Base-by-base conservation (phyloP, 441 rosid genomes). In the Eutrema salsugineum region DNA sequence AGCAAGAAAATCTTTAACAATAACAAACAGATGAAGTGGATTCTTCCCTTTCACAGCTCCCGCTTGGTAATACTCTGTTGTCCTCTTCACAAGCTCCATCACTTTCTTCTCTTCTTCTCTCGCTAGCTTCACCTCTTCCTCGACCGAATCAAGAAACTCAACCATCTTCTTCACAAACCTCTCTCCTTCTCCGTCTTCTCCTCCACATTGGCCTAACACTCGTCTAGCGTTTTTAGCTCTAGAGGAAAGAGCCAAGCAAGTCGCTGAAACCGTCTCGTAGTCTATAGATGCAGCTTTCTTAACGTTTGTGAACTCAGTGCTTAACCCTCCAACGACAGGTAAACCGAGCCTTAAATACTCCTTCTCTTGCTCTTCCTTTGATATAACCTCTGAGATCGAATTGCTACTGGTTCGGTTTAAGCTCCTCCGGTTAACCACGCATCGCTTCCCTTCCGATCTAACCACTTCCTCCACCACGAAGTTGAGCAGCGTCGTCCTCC, bases 401-500 rank as follows among this genome's bases (percentile, higher is more conserved):
- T 74, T 73, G 33, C 81, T 83, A 44, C 64, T 83, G 51, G 85
- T 86, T 6, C 63, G 82, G 24, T 71, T 85, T 44, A 76, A 68
- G 71, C 71, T 70, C 3, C 75, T 75, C 17, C 85, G 78, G 59
- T 73, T 89, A 20, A 85, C 9, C 39, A 76, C 80, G 6, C 89
- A 88, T 11, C 91, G 88, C 69, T 86, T 91, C 4, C 99, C 99
- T 49, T 95, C 97, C 0, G 89, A 77, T 12, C 94, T 81, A 59
- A 91, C 87, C 10, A 89, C 97, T 63, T 91, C 97, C 67, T 86
- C 88, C 42, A 93, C 91, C 16, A 95, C 93, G 70, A 91, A 95
- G 80, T 91, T 89, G n/a, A 93, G 99, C 69, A 93, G 61, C 16
- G 95, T 91, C 2, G 93, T 93, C 61, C 88, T 93, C 35, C 93